These are phyloP conservation scores for Peronospora tabacina DNA, from an alignment of 352 stramenopile species.

Conservation along the genomic window DNA sequence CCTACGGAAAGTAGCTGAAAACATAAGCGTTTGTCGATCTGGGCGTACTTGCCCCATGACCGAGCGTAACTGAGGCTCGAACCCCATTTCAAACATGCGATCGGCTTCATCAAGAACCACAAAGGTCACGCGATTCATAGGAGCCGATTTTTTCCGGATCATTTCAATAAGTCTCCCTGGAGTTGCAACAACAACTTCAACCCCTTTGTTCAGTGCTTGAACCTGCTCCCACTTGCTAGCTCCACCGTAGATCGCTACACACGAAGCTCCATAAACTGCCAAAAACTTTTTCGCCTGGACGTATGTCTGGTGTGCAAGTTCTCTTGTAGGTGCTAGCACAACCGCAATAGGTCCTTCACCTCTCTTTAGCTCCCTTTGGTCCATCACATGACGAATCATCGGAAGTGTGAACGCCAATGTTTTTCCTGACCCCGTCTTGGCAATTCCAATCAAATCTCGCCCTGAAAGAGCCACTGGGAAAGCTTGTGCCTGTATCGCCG, in stretches of 20 bases:
- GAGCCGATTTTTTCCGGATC: slow-evolving; percentile 63
- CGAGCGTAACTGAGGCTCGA: slow-evolving; percentile 76
- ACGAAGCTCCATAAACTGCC: slow-evolving; percentile 53
- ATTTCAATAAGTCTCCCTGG: slow-evolving; percentile 78
- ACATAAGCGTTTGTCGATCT: slow-evolving; percentile 83
- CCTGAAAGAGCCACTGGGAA: slow-evolving; percentile 74
- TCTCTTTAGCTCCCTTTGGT: slow-evolving; percentile 67
- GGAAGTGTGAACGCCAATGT: slow-evolving; percentile 96
- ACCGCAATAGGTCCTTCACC: slow-evolving; percentile 76
- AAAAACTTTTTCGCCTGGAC: slow-evolving; percentile 80
- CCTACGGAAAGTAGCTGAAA: slow-evolving; percentile 77
- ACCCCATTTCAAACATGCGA: slow-evolving; percentile 88
- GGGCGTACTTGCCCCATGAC: slow-evolving; percentile 78
- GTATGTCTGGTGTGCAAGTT: slow-evolving; percentile 84
- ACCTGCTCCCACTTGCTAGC: slow-evolving; percentile 84
- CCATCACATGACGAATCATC: slow-evolving; percentile 87
- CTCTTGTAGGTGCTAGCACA: slow-evolving; percentile 68
- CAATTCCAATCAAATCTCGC: slow-evolving; percentile 78
- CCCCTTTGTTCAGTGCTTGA: slow-evolving; percentile 57
- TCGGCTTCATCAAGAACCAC: slow-evolving; percentile 86
- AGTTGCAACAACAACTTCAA: slow-evolving; percentile 73
- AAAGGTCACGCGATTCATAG: slow-evolving; percentile 69
- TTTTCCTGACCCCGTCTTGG: slow-evolving; percentile 96
- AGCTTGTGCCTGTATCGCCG: slow-evolving; percentile 75
- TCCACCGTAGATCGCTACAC: slow-evolving; percentile 69